These are phyloP conservation scores for Cystobasidium sp. DNA, from an alignment of 1,284 basidiomycete genomes.

Conservation along the genomic window DNA sequence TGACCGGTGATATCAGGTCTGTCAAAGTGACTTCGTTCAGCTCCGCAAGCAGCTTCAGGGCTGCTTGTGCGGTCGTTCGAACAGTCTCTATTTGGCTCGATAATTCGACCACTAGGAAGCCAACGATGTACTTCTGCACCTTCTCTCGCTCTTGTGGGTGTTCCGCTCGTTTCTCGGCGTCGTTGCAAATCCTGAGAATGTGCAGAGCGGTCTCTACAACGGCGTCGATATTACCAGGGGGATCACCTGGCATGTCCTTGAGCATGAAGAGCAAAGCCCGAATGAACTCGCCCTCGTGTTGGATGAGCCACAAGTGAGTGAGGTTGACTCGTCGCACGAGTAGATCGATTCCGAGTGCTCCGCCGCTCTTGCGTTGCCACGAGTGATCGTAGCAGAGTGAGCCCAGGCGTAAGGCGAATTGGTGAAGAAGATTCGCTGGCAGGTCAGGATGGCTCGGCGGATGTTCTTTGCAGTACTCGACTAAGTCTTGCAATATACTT, in stretches of 20 bases:
- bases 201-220: slow-evolving; percentile 78
- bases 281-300: slow-evolving; percentile 88
- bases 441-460: slow-evolving; percentile 56
- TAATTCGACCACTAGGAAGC: slow-evolving; percentile 87
- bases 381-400: slow-evolving; percentile 85
- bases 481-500: slow-evolving; percentile 32
- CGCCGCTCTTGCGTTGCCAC: slow-evolving; percentile 84
- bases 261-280: slow-evolving; percentile 90
- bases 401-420: slow-evolving; percentile 77
- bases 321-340: slow-evolving; percentile 74
- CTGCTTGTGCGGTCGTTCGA: slow-evolving; percentile 79
- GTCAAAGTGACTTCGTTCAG: slow-evolving; percentile 73
- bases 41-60: slow-evolving; percentile 78
- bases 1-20: slow-evolving; percentile 81
- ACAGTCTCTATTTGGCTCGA: slow-evolving; percentile 86
- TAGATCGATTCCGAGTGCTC: slow-evolving; percentile 79
- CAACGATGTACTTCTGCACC: slow-evolving; percentile 64
- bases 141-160: slow-evolving; percentile 44
- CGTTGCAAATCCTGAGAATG: slow-evolving; percentile 75
- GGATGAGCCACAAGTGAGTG: slow-evolving; percentile 78
- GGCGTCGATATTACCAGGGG: slow-evolving; percentile 78
- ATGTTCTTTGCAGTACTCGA: slow-evolving; percentile 52
- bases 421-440: slow-evolving; percentile 66
- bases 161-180: slow-evolving; percentile 48
- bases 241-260: slow-evolving; percentile 92